These are phyloP conservation scores for Tephrocybe sp. DNA, from an alignment of 768 basidiomycete species.

Conservation along the genomic window DNA sequence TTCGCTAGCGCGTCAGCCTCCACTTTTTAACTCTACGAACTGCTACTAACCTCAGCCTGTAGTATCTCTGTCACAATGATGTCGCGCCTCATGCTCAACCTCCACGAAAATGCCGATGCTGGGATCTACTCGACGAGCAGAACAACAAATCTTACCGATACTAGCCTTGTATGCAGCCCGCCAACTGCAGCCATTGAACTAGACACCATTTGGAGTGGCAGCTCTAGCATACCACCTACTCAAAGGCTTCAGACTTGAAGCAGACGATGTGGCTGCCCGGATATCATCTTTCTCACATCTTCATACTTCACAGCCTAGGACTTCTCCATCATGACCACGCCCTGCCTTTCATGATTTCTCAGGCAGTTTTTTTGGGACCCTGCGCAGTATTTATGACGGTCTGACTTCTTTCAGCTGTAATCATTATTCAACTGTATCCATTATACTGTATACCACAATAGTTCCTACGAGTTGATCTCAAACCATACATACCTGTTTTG, in stretches of 20 bases:
- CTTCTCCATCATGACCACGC: too few relatives aligned
- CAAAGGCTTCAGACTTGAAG: background rate
- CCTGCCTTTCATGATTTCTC: too few relatives aligned
- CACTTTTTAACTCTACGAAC: background rate
- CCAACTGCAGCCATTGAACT: constrained; percentile 20
- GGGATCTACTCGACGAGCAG: constrained; percentile 34
- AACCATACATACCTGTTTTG: background rate
- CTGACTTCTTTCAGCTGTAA: background rate
- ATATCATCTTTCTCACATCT: too few relatives aligned
- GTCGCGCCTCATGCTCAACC: constrained; percentile 57
- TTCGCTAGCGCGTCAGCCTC: constrained; percentile 46
- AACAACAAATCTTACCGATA: constrained; percentile 16
- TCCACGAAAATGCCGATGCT: constrained; percentile 39
- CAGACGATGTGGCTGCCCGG: background rate
- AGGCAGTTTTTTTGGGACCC: background rate
- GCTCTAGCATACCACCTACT: constrained; percentile 2
- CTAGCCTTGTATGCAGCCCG: constrained; percentile 18
- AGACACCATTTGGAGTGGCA: constrained; percentile 25
- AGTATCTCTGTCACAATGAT: constrained; percentile 54
- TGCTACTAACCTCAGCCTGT: background rate
- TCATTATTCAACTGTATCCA: background rate
- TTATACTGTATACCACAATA: background rate
- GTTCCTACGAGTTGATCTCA: background rate
- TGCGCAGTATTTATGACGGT: background rate
- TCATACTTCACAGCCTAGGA: background rate